Percentiles rank a stretch among this genome's conserved stretches.
These are phyloP conservation scores for Zalaria obscura DNA, from an alignment of 2,329 filamentous ascomycete species.

Conservation along the genomic window DNA sequence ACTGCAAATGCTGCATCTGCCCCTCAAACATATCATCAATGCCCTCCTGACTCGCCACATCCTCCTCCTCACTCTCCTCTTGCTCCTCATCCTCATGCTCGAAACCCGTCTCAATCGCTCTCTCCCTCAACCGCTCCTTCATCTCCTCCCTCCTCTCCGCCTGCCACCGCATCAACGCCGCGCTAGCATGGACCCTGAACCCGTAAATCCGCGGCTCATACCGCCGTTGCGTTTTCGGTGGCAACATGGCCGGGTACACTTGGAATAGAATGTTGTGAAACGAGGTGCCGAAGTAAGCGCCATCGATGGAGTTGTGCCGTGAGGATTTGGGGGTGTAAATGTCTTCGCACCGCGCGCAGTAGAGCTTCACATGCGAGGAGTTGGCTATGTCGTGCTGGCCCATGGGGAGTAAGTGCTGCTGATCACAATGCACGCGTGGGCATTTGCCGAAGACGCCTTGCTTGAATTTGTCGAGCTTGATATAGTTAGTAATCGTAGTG, in stretches of 20 bases:
- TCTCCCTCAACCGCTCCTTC: constrained; percentile 58
- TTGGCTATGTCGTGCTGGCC: constrained; percentile 83
- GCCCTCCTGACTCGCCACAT: constrained; percentile 39
- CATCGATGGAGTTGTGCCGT: constrained; percentile 87
- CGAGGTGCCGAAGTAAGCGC: constrained; percentile 93
- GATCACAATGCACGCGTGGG: constrained; percentile 87
- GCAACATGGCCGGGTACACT: constrained; percentile 83
- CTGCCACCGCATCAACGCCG: constrained; percentile 85
- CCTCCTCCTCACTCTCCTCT: constrained; percentile 40
- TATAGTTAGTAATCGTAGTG: neutral
- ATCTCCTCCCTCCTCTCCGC: constrained; percentile 67
- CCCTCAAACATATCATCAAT: constrained; percentile 30
- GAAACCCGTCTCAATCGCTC: constrained; percentile 62
- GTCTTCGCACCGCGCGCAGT: constrained; percentile 94
- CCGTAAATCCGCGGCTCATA: constrained; percentile 88
- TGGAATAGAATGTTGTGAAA: constrained; percentile 99
- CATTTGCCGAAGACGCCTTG: constrained; percentile 97
- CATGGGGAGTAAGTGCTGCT: constrained; percentile 86
- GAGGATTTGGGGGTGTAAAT: constrained; percentile 98
- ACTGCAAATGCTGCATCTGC: constrained; percentile 1
- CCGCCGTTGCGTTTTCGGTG: constrained; percentile 68
- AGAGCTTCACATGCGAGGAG: constrained; percentile 85
- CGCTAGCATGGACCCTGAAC: constrained; percentile 85
- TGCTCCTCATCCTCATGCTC: constrained; percentile 50
- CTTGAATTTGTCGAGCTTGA: constrained; percentile 94